Percentiles rank a stretch among this genome's conserved stretches.
Evolutionary conservation across 148 eudicot species (phyloP).

Genomic region (Persicaria maculosa): DNA sequence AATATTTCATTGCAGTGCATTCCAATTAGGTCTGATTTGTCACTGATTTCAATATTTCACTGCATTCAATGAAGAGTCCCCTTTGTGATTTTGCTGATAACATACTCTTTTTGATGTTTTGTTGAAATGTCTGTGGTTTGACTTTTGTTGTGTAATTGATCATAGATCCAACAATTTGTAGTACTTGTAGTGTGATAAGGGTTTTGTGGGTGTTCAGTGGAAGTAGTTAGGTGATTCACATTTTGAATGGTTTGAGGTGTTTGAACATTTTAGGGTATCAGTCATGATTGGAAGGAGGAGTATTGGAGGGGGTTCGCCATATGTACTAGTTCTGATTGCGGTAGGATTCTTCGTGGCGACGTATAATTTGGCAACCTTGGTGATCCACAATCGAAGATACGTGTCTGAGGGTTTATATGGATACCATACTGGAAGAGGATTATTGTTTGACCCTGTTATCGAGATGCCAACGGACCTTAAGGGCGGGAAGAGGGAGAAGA

Average conservation of each 20-base stretch:
- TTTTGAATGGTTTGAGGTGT: not conserved
- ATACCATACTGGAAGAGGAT: conserved; percentile 16
- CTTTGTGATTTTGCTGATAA: too few relatives aligned
- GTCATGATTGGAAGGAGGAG: conserved; percentile 56
- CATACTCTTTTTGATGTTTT: too few relatives aligned
- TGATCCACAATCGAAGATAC: conserved; percentile 40
- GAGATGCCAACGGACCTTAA: conserved; percentile 40
- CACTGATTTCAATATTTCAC: too few relatives aligned
- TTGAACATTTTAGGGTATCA: not conserved
- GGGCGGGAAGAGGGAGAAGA: conserved; percentile 25
- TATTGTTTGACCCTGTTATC: conserved; percentile 51
- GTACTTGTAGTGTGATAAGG: not conserved
- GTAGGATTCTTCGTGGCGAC: conserved; percentile 71
- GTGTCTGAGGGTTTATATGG: conserved; percentile 21
- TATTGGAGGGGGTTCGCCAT: conserved; percentile 51
- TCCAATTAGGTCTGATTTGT: too few relatives aligned
- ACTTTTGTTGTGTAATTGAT: too few relatives aligned
- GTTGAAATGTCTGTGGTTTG: too few relatives aligned
- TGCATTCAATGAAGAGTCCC: too few relatives aligned
- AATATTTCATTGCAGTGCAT: too few relatives aligned
- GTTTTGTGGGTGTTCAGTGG: not conserved
- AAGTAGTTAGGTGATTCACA: not conserved
- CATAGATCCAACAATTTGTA: too few relatives aligned
- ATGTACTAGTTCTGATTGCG: conserved; percentile 49
- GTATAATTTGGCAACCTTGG: conserved; percentile 59